A percentile compares a stretch with the other conserved stretches of the same genome.
phyloP scores from a whole-genome alignment of 192 early-diverging fungal genomes.

The Phycomyces blakesleeanus region DNA sequence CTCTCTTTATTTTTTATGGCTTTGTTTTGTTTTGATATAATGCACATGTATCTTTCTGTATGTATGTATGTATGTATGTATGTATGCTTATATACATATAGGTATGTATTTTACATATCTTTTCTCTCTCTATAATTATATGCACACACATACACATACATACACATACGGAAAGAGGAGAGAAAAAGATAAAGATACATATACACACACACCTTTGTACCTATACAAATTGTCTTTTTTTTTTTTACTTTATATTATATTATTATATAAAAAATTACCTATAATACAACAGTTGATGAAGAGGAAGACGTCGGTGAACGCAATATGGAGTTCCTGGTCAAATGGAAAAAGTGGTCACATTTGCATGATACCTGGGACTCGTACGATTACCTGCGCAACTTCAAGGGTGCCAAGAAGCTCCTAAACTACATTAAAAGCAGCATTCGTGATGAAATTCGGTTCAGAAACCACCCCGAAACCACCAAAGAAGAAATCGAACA shows the following conservation, averaged over 20 bases:
- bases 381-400: conserved; percentile 55
- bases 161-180: too few species aligned
- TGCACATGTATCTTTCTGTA: too few species aligned
- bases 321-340: conserved; percentile 83
- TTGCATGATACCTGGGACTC: conserved; percentile 90
- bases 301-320: conserved; percentile 41
- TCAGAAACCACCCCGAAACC: conserved; percentile 60
- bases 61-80: too few species aligned
- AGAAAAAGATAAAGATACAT: too few species aligned
- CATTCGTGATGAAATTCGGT: conserved; percentile 54
- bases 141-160: too few species aligned
- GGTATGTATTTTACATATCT: too few species aligned
- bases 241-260: conserved; percentile 7
- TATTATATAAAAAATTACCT: not conserved
- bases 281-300: conserved; percentile 22
- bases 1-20: conserved; percentile 8
- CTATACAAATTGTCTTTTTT: too few species aligned
- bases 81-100: too few species aligned
- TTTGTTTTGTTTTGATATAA: not conserved
- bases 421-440: conserved; percentile 77
- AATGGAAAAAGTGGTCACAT: conserved; percentile 92
- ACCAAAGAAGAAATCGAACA: conserved; percentile 89
- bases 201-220: too few species aligned
- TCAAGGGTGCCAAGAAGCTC: conserved; percentile 86
- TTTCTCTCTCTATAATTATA: too few species aligned